phyloP scores from a whole-genome alignment of 192 early-diverging fungal species.

The Paraglomus brasilianum region DNA sequence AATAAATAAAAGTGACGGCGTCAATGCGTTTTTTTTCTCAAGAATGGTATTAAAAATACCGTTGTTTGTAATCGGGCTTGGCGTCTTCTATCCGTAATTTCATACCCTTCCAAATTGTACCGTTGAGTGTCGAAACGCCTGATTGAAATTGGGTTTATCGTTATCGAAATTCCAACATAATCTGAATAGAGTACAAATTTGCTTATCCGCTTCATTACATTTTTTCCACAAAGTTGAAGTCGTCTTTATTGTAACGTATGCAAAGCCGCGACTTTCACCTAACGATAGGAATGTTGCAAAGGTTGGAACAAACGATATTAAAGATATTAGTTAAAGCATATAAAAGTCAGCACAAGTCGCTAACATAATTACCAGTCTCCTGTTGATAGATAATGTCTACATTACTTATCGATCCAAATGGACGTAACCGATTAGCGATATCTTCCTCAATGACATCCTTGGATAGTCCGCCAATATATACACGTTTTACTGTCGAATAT shows the following conservation, averaged over 20 bases:
- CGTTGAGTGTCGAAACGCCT: conserved; percentile 68
- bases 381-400: conserved; percentile 53
- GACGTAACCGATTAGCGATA: conserved; percentile 64
- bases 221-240: conserved; percentile 64
- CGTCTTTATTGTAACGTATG: conserved; percentile 67
- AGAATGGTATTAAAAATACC: conserved; percentile 24
- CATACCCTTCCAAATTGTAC: conserved; percentile 84
- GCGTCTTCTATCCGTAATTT: conserved; percentile 78
- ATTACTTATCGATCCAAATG: conserved; percentile 63
- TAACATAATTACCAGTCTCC: conserved; percentile 31
- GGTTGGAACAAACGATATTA: conserved; percentile 31
- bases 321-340: background rate
- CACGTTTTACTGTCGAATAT: conserved; percentile 50
- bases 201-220: conserved; percentile 42
- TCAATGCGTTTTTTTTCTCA: background rate
- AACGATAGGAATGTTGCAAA: conserved; percentile 6
- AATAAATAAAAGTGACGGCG: background rate
- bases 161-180: background rate
- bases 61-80: conserved; percentile 65
- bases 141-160: background rate
- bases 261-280: conserved; percentile 68
- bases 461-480: conserved; percentile 78
- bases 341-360: background rate
- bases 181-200: background rate
- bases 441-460: conserved; percentile 53